Base-by-base conservation (phyloP, 805 yeast genomes). In the Hanseniaspora occidentalis region DNA sequence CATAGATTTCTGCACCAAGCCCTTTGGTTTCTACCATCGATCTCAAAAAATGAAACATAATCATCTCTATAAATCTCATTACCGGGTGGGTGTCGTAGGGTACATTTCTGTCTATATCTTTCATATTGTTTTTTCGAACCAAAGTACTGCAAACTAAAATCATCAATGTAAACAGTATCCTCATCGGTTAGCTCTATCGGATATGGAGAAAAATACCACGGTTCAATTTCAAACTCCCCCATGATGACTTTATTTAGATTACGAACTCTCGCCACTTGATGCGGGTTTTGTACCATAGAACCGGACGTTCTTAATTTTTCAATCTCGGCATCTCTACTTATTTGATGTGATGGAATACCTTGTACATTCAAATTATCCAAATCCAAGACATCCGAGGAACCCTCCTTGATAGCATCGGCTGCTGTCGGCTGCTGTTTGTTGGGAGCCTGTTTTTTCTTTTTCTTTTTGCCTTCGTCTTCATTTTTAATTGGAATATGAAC, bases 131-230 rank as follows among this genome's bases (percentile, higher is more conserved):
- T 84, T 46, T 71, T 67, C 0, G 95, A 83, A 3, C 94, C 92
- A 62, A 84, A 92, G 61, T 84, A 92, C 44, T 84, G 77, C 44
- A 92, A 60, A 2, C 96, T 78, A 57, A 83, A 92, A 61, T 88
- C 97, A 61, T 95, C 92, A 36, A 92, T 81, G 57, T 81, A 92
- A 19, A 92, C 73, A 41, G 73, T 78, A 57, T 89, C 97, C 48
- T 81, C 92, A 51, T 92, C 97, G 0, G 96, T 85, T 42, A 86
- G 70, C 56, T 92, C 98, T 13, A 85, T 70, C 0, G 99, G 99
- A 58, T 92, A 92, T 1, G 99, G 97, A 1, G 95, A 83, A 54
- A 92, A 92, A 61, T 92, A 92, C 99, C 99, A 92, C 2, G 99
- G 98, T 58, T 92, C 99, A 40, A 92, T 85, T 50, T 83, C 82